Base-by-base conservation (phyloP, 2,329 filamentous ascomycete species). In the Aureobasidium subglaciale region DNA sequence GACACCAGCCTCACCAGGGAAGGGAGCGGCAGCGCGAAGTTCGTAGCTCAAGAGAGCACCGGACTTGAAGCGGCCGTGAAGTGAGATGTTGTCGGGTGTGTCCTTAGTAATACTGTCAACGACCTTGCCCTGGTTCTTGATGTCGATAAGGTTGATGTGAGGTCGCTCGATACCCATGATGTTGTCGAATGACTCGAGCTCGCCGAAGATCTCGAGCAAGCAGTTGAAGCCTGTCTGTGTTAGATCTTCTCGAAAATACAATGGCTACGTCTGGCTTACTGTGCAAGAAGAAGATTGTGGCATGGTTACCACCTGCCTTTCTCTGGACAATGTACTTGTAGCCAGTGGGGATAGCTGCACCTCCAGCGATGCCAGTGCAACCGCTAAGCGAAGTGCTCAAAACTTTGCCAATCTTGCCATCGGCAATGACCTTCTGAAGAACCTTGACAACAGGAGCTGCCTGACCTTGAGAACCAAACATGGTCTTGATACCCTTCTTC, bases 1-100 rank as follows among this genome's bases (percentile, higher is more conserved):
- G 0, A 79, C 62, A 2, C 67, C 70, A 0, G 76, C 70, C 0
- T 76, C 73, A 1, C 70, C 75, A 0, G 73, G 73, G 64, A 82
- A 81, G 0, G 75, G 71, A n/a, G 73, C 70, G 0, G 79, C 79
- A 13, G 73, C 71, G 5, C 76, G 74, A 59, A 77, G 72, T 3
- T 73, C 72, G 18, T 75, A 60, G 0, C 71, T 70, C 0, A 81
- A 60, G 0, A 73, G 71, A 0, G 78, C 75, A 7, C 68, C 69
- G 0, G 67, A 60, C 0, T 63, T 53, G 9, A 80, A 63, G 0
- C 61, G 68, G 9, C 75, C 76, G 30, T 75, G 68, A 0, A 73
- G 53, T 10, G 66, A 61, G 20, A 79, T 22, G 29, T 71, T 65
- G 59, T 81, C 78, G 0, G 77, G 77, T 2, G 78, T 73, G 4